Evolutionary conservation across 495 filamentous ascomycete species (phyloP), one percentile per base, ranked within the genome.

Genomic region (Aspergillus bridgeri): DNA sequence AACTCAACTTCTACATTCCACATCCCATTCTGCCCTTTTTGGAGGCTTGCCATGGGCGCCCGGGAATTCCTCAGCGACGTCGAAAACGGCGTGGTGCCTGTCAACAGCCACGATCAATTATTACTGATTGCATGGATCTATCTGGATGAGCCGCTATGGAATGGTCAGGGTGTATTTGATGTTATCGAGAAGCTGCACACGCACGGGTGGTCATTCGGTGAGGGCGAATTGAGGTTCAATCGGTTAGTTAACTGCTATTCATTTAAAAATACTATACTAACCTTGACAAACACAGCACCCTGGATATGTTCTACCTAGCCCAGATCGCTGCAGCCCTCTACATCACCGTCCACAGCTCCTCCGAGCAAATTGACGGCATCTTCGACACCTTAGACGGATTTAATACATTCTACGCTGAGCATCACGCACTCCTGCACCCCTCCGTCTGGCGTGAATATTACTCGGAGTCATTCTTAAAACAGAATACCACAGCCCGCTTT

Each of bases 291-390:
- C 43, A 65, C 23, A 64, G 64, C 55, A 59, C 64, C 53, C 56
- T 66, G 42, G 64, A 66, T 59, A 27, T 64, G 29, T 66, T 66
- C 55, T 63, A 64, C 53, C 58, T 66, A 13, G 56, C 64, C 58
- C 64, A 66, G 58, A 33, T 66, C 49, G 61, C 61, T 54, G 64
- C 64, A 56, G 64, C 55, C 54, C 58, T 66, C 57, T 66, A 63
- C 61, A 60, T 61, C 49, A 61, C 58, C 54, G 57, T 66, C 58
- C 61, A 63, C 61, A 58, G 54, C 58, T 59, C 50, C 47, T 58
- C 57, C 58, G 29, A 46, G 48, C 51, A 54, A 64, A 44, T 62
- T 23, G 46, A 63, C 61, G 67, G 67, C 64, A 64, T 57, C 55
- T 64, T 52, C 47, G 46, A 29, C n/a, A 47, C 46, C 43, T 22